These are phyloP conservation scores for Vigna hirtella DNA, from an alignment of 306 rosid species.

Conservation along the genomic window DNA sequence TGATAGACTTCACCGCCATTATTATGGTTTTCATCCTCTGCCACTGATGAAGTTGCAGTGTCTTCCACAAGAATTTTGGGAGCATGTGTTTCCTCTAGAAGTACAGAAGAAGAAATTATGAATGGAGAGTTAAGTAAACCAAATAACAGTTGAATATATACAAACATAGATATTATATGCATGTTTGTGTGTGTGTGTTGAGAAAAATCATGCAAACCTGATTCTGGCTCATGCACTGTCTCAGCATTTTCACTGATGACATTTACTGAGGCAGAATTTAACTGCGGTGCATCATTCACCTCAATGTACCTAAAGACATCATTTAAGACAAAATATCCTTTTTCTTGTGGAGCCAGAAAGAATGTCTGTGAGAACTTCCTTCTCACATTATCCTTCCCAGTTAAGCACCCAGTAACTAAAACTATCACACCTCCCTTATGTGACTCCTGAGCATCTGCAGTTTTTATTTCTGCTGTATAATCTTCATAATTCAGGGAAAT, in stretches of 20 bases:
- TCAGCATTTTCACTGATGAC: slow-evolving; percentile 59
- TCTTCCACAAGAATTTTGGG: slow-evolving; percentile 67
- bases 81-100: slow-evolving; percentile 65
- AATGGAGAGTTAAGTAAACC: slow-evolving; percentile 32
- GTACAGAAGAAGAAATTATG: slow-evolving; percentile 42
- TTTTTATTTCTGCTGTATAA: slow-evolving; percentile 86
- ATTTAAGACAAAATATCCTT: slow-evolving; percentile 90
- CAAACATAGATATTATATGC: no score
- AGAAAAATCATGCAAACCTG: slow-evolving; percentile 65
- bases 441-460: slow-evolving; percentile 97
- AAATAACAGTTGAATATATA: background rate
- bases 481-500: slow-evolving; percentile 85
- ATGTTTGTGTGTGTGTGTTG: background rate
- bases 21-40: slow-evolving; percentile 65
- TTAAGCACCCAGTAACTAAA: slow-evolving; percentile 93
- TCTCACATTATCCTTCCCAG: slow-evolving; percentile 85
- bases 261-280: slow-evolving; percentile 53
- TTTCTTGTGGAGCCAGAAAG: slow-evolving; percentile 97
- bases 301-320: slow-evolving; percentile 92
- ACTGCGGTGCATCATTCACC: slow-evolving; percentile 59
- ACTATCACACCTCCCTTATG: slow-evolving; percentile 89
- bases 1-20: slow-evolving; percentile 75
- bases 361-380: slow-evolving; percentile 90
- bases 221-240: slow-evolving; percentile 57
- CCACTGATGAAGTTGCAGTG: slow-evolving; percentile 46